Evolutionary conservation across 768 basidiomycete genomes (phyloP), one percentile per base, ranked within the genome.

Genomic region (Naganishia vishniacii): DNA sequence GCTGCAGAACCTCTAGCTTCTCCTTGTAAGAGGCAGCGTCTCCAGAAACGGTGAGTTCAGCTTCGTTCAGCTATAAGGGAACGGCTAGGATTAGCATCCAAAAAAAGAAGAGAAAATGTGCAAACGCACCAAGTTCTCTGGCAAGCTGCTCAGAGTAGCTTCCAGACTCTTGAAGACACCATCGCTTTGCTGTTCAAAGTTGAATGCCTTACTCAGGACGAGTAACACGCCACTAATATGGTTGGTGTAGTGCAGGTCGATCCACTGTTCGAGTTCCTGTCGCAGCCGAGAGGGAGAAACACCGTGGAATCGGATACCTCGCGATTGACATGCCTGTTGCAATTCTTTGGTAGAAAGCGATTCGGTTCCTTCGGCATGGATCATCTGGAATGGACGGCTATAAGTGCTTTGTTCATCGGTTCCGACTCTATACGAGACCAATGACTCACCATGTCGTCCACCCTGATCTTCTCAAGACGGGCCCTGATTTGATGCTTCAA

Each of bases 1-100:
- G 90, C 71, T 95, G 91, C 74, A 99, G 80, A 26, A 99, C 94
- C 67, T 98, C 95, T 61, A 99, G 84, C 79, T 94, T 95, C 81
- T 98, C 90, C 81, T 95, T 94, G 83, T 95, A 97, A 71, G 86
- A 90, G 3, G 78, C 68, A 23, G 91, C 91, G 42, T 94, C 93
- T 25, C 87, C 89, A 69, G 92, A 89, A 25, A 98, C 94, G 77
- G 93, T 89, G 53, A 98, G 83, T 75, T 98, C 95, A 9, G 95
- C 91, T 81, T 98, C 95, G 77, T 89, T 97, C 47, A 98, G 83
- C 93, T 97, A 68, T 28, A 62, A 32, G 11, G 28, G 23, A 15
- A n/a, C 13, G 11, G 23, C 11, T n/a, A 41, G 9, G n/a, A 32
- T 46, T 44, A 31, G 18, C 28, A 46, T n/a, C 26, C 23, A 18